Base-by-base conservation (phyloP, 164 flowering plant species). In the Magnolia sinica region DNA sequence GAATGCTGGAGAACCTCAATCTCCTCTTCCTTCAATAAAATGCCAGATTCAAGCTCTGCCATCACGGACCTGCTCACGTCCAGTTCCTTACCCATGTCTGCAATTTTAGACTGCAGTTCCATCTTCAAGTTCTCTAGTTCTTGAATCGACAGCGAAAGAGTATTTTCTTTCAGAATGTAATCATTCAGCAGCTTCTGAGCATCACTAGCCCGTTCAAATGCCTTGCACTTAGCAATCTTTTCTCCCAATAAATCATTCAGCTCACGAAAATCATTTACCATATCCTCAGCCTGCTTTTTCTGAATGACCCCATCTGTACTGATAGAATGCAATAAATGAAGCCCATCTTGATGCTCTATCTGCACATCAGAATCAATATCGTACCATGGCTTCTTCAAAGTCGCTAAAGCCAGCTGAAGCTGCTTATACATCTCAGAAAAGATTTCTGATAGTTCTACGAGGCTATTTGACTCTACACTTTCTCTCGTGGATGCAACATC, bases 21-120 rank as follows among this genome's bases (percentile, higher is more conserved):
- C 76, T 88, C 91, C 74, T 87, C 88, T 72, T 87, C 88, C 79
- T 85, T 87, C 9, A 76, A 78, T 49, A 71, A 78, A 61, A 87
- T 24, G 49, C 24, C 23, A 51, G 81, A 81, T 81, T 82, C 79
- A 14, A 90, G 76, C 73, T 73, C 76, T 37, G 29, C 84, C 19
- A 83, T 68, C 83, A 83, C 86, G 73, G 84, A 69, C 55, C 14
- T 76, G 72, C 81, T 83, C 11, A 50, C 74, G 27, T 68, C 73
- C 76, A 84, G 29, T 58, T 86, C 90, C 59, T 76, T 73, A 71
- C 52, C 74, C 55, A 84, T 71, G 24, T 83, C 77, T 31, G 59
- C 51, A 64, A 80, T 74, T 81, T 82, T 65, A 66, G 68, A 73
- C 76, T 86, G 86, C 64, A 74, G 72, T 24, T 78, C 78, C 58